Base-by-base conservation (phyloP, 768 basidiomycete species). In the Auriscalpium microsporum region DNA sequence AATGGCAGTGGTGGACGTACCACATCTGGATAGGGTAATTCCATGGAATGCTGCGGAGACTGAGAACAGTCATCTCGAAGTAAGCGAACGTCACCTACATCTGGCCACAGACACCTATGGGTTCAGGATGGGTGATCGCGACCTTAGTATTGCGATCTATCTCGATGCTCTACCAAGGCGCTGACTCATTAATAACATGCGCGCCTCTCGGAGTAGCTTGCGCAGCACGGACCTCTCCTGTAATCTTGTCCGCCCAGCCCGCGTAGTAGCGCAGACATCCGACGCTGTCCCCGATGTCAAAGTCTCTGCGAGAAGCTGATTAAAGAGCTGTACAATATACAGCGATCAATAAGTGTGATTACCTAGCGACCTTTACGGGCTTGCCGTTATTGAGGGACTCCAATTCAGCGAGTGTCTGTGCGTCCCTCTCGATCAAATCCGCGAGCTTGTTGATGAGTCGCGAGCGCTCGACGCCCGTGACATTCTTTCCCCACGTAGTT, bases 191-290 rank as follows among this genome's bases (percentile, higher is more conserved):
- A 35, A 38, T 16, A 48, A 21, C n/a, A 51, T 28, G 16, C 42
- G 2, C 28, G 28, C 28, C 28, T 28, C 28, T 28, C 28, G 28
- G 28, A 28, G 28, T 4, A 28, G 28, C 4, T 28, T 28, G 28
- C 28, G 28, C 28, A 17, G 40, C 14, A 69, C 71, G 62, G 59
- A 86, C 87, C 80, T 94, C 83, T 19, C 96, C 95, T 23, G 78
- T 72, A 50, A 96, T 85, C 73, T 97, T 98, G 74, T 97, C 94
- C 9, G 91, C 90, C 88, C 89, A 94, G 21, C 94, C 94, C 40
- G 92, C 94, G 66, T 94, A 96, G 72, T 97, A 96, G 50, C 90
- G 78, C 51, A 92, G 71, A 65, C 88, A 90, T 61, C 82, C 82
- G 17, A 91, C 72, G 57, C 75, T 84, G 65, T 92, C 90, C 42